These are phyloP conservation scores for Cyclotella cryptica DNA, from an alignment of 108 stramenopile species.

Conservation along the genomic window DNA sequence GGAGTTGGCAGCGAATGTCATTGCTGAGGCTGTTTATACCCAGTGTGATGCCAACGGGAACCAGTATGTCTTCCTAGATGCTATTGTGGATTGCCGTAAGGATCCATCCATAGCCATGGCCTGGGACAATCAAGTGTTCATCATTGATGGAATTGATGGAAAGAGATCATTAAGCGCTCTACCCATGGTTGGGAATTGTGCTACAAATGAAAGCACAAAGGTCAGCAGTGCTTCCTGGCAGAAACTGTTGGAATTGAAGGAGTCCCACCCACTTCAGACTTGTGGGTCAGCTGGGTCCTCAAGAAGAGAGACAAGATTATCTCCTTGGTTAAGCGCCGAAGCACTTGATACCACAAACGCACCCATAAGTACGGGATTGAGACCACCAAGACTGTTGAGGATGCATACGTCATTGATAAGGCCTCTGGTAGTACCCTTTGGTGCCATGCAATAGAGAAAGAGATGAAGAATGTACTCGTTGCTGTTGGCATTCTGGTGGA, in stretches of 20 bases:
- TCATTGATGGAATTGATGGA: background rate
- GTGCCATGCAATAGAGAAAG: conserved; percentile 39
- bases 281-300: background rate
- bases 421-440: conserved; percentile 41
- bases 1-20: no score
- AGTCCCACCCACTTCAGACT: conserved; percentile 35
- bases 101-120: no score
- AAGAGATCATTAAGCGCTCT: background rate
- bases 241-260: conserved; percentile 28
- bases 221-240: no score
- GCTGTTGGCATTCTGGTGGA: background rate
- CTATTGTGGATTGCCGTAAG: no score
- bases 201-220: no score
- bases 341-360: background rate
- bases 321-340: background rate
- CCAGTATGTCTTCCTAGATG: no score
- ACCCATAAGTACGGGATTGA: conserved; percentile 34
- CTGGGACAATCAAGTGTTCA: no score
- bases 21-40: no score
- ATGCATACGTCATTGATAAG: conserved; percentile 31
- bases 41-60: no score
- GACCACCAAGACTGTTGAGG: conserved; percentile 35
- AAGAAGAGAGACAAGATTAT: conserved; percentile 1
- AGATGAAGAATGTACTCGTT: conserved; percentile 16
- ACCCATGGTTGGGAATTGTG: background rate